These are phyloP conservation scores for Tubosaeta brunneosetosa DNA, from an alignment of 768 basidiomycete genomes.

Conservation along the genomic window DNA sequence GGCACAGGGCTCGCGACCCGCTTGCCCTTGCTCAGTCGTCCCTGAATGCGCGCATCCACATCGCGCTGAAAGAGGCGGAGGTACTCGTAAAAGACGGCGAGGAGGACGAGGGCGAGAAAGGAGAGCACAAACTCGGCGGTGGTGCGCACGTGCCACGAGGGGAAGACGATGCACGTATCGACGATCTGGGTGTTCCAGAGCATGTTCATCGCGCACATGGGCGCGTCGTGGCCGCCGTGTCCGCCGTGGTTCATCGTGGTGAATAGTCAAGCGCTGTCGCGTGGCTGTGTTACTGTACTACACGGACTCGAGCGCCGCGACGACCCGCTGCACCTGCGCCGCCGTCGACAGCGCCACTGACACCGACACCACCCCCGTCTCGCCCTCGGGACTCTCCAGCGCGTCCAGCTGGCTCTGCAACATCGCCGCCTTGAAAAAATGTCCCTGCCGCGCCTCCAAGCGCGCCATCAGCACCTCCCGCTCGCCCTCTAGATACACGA, in stretches of 20 bases:
- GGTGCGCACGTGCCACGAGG: slow-evolving; percentile 68
- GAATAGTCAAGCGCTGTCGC: neutral
- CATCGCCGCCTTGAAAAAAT: slow-evolving; percentile 85
- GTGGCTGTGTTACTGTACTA: slow-evolving; percentile 5
- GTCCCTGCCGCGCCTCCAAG: slow-evolving; percentile 59
- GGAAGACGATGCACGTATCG: slow-evolving; percentile 80
- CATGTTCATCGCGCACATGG: slow-evolving; percentile 73
- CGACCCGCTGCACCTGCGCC: slow-evolving; percentile 48
- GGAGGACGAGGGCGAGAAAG: slow-evolving; percentile 55
- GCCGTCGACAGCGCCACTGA: slow-evolving; percentile 47
- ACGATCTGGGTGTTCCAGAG: slow-evolving; percentile 81
- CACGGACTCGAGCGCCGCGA: neutral
- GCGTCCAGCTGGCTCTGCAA: slow-evolving; percentile 72
- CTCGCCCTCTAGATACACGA: slow-evolving; percentile 73
- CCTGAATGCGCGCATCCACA: slow-evolving; percentile 57
- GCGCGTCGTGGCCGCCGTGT: slow-evolving; percentile 45
- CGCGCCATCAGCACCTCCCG: slow-evolving; percentile 53
- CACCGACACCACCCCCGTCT: slow-evolving; percentile 66
- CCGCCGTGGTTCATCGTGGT: slow-evolving; percentile 40
- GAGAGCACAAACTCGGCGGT: slow-evolving; percentile 56
- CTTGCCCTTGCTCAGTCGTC: slow-evolving; percentile 43
- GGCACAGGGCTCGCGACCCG: slow-evolving; percentile 37
- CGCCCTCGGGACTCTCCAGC: slow-evolving; percentile 64
- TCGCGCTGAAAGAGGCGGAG: slow-evolving; percentile 58
- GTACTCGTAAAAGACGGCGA: slow-evolving; percentile 80